Evolutionary conservation across 2,329 filamentous ascomycete genomes (phyloP).

Genomic region (Fusarium musae): DNA sequence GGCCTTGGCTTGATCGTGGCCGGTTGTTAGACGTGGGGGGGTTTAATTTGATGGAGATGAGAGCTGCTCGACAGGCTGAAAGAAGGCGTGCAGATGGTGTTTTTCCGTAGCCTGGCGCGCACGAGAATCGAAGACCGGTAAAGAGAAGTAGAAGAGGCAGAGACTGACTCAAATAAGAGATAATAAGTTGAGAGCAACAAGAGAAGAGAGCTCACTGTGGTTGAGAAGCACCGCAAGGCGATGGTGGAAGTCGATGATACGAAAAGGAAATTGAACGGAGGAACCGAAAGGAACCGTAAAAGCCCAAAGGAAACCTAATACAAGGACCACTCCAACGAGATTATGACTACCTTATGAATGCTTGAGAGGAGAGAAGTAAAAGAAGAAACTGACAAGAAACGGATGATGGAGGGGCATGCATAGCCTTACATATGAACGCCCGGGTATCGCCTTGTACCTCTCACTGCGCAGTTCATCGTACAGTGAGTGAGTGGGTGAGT

Average conservation of each 20-base stretch:
- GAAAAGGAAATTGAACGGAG: conserved; percentile 24
- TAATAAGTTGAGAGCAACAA: conserved; percentile 10
- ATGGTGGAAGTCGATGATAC: background rate
- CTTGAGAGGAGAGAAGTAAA: conserved; percentile 8
- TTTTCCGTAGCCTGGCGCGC: background rate
- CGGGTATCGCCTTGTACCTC: conserved; percentile 2
- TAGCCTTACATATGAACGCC: background rate
- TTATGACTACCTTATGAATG: conserved; percentile 13
- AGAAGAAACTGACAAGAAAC: conserved; percentile 5
- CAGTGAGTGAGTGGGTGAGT: conserved; percentile 22
- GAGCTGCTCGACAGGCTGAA: conserved; percentile 12
- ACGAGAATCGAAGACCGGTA: conserved; percentile 5
- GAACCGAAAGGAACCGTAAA: conserved; percentile 21
- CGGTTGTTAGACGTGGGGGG: conserved; percentile 20
- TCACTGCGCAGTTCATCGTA: conserved; percentile 13
- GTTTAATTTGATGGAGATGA: conserved; percentile 16
- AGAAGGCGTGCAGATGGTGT: background rate
- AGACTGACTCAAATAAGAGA: background rate
- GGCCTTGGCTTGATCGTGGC: background rate
- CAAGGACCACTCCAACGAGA: conserved; percentile 22
- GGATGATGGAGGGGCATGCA: conserved; percentile 12
- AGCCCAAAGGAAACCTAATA: conserved; percentile 28
- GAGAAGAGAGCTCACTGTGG: background rate
- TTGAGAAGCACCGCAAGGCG: conserved; percentile 5
- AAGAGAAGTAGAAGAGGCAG: background rate